Conservation (phyloP, 331 rosid genomes). For the Ulmus americana region DNA sequence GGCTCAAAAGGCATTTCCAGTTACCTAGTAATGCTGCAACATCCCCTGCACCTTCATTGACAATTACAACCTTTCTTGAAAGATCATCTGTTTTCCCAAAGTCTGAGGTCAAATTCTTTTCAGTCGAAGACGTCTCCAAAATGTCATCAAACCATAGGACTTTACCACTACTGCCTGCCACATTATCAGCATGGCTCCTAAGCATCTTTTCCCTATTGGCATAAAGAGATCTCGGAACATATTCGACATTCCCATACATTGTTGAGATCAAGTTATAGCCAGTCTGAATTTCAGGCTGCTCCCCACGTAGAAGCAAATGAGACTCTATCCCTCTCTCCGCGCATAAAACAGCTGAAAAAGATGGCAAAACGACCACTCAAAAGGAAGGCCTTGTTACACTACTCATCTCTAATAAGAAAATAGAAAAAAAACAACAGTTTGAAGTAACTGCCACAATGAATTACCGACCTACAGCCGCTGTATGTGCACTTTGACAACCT, state of each 20-base stretch:
- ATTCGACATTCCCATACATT: constrained; percentile 67
- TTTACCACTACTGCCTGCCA: constrained; percentile 48
- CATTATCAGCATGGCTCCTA: constrained; percentile 48
- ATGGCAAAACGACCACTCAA: constrained; percentile 16
- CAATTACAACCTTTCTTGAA: constrained; percentile 50
- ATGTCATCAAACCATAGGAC: constrained; percentile 57
- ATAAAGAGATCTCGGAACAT: constrained; percentile 64
- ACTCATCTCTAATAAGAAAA: constrained; percentile 1
- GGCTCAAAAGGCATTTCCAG: background rate
- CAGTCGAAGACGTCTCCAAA: constrained; percentile 36
- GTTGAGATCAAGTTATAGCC: constrained; percentile 92
- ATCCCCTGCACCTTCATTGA: constrained; percentile 95
- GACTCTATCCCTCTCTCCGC: constrained; percentile 75
- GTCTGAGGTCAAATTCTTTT: constrained; percentile 24
- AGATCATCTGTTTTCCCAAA: constrained; percentile 35
- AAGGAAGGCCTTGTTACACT: constrained; percentile 17
- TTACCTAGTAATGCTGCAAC: constrained; percentile 88
- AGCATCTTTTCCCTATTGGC: constrained; percentile 70
- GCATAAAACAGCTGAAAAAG: constrained; percentile 67
- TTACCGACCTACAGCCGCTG: constrained; percentile 80
- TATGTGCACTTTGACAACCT: constrained; percentile 96
- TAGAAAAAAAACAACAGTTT: constrained; percentile 1
- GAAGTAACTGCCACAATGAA: constrained; percentile 15
- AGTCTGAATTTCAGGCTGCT: constrained; percentile 76
- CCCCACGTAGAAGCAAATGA: constrained; percentile 86